Evolutionary conservation across 805 yeast genomes (phyloP), one percentile per base, ranked within the genome.

Genomic region (Yarrowia divulgata): DNA sequence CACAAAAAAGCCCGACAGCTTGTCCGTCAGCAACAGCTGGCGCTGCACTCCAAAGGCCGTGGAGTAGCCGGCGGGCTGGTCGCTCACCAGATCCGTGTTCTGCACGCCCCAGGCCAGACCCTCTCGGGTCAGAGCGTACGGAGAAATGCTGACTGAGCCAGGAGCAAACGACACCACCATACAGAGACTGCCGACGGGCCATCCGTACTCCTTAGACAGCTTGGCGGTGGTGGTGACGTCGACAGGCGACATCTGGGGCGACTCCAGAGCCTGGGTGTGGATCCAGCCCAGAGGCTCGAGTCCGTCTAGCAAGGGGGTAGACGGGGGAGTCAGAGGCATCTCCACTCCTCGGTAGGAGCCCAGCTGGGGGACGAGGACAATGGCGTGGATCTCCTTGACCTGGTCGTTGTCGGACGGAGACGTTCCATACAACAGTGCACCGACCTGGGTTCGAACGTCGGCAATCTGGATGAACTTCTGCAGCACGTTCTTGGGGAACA

Each of bases 281-380:
- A 95, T 85, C 97, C 97, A 91, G 0, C 99, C 99, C 18, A 95
- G 78, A 6, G 95, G 85, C 74, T 92, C 93, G 43, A 91, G 77
- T 1, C 85, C 90, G n/a, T 82, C 81, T 12, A 85, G 73, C 57
- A 79, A 80, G 23, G 80, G 79, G 9, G 79, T 73, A 16, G 72
- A 73, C 5, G 75, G 73, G 0, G 76, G 75, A 1, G 89, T 87
- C 3, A 83, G 72, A 5, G 94, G 87, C 69, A 92, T 82, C 72
- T 90, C 87, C 14, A 93, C 87, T 3, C 85, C 80, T 70, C 85
- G 87, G 37, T 84, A 80, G 71, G 85, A 88, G 1, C 98, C 98
- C 50, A 93, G 81, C 78, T 95, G 99, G 0, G 98, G 98, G 7
- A 91, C 90, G 75, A 94, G 75, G 0, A 86, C 97, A 72, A 94